phyloP scores from a whole-genome alignment of 78 protist species.

The Dictyostelium discoideum region dicty_2.7 NC_007089.4:1369001-1369500 shows the following conservation, averaged over 20 bases:
- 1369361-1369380: slow-evolving; percentile 32
- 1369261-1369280: slow-evolving; percentile 57
- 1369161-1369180: slow-evolving; percentile 49
- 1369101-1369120: neutral
- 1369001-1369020: slow-evolving; percentile 25
- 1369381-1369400: slow-evolving; percentile 46
- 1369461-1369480: neutral
- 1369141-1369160: slow-evolving; percentile 14
- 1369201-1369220: slow-evolving; percentile 17
- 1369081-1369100: slow-evolving; percentile 1
- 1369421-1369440: neutral
- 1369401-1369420: neutral
- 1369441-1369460: slow-evolving; percentile 64
- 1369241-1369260: neutral
- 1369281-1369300: slow-evolving; percentile 13
- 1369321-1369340: neutral
- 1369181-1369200: slow-evolving; percentile 34
- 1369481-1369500: slow-evolving; percentile 23
- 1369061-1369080: slow-evolving; percentile 22
- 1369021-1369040: slow-evolving; percentile 34
- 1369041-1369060: neutral
- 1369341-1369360: neutral
- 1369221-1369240: neutral
- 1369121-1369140: too few relatives aligned
- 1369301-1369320: slow-evolving; percentile 43